Base-by-base conservation (phyloP, 2,329 filamentous ascomycete genomes). In the Arthrobotrys conoides region DNA sequence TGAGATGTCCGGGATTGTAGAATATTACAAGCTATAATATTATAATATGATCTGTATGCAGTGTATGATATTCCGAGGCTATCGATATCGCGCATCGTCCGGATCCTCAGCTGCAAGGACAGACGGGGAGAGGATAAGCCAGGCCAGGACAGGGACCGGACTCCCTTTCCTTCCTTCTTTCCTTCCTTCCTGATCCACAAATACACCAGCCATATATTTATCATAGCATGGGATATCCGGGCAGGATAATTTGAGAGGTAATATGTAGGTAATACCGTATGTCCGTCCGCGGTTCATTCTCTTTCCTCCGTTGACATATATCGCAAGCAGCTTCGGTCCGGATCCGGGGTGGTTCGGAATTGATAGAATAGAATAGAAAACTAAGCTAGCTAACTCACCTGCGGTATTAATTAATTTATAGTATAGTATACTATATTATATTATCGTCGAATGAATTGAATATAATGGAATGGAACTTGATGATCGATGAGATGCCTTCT, bases 21-120 rank as follows among this genome's bases (percentile, higher is more conserved):
- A 6, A 30, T 30, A 30, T 30, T n/a, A n/a, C n/a, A n/a, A n/a
- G n/a, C n/a, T n/a, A n/a, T n/a, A n/a, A n/a, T n/a, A n/a, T n/a
- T n/a, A n/a, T n/a, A 30, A 30, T 3, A 30, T 30, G 6, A 6
- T 30, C 27, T 30, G 27, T 1, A 46, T 46, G n/a, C n/a, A n/a
- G n/a, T n/a, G n/a, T n/a, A 30, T 51, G 27, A 55, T 55, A n/a
- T 55, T 55, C 51, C 51, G 51, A 55, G 51, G 51, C 27, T 18
- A 20, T 33, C 51, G 51, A 16, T 18, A 20, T 33, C 51, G 51
- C 51, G 51, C 51, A 55, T 36, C 51, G 51, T n/a, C 51, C 51
- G 51, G 51, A 16, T 4, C n/a, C n/a, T n/a, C n/a, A n/a, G n/a
- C n/a, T n/a, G n/a, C n/a, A n/a, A 46, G n/a, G 48, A 51, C 20